These are phyloP conservation scores for Lentinula sp. DNA, from an alignment of 768 basidiomycete species.

Conservation along the genomic window DNA sequence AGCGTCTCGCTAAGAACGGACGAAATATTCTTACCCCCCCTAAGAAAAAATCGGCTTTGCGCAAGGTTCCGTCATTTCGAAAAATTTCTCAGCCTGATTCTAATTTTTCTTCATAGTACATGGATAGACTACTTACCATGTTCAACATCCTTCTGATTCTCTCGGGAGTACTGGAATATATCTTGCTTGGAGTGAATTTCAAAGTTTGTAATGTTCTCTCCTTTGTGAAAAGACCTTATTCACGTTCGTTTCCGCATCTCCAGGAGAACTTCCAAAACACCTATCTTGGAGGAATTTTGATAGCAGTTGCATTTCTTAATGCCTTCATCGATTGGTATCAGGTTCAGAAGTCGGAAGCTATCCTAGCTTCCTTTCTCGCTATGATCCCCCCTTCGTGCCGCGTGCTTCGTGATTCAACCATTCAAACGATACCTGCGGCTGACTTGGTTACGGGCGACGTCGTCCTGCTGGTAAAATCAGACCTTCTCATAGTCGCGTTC, in stretches of 20 bases:
- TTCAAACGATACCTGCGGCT: conserved; percentile 51
- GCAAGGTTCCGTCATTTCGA: conserved; percentile 39
- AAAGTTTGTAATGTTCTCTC: conserved; percentile 27
- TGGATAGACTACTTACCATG: conserved; percentile 54
- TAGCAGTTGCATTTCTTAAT: conserved; percentile 62
- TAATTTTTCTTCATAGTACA: conserved; percentile 35
- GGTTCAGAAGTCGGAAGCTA: conserved; percentile 69
- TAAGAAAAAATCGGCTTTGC: conserved; percentile 57
- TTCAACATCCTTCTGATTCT: conserved; percentile 66
- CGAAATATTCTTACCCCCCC: conserved; percentile 62
- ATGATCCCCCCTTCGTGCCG: conserved; percentile 70
- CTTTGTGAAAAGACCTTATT: conserved; percentile 4
- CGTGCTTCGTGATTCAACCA: conserved; percentile 52
- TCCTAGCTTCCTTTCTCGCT: conserved; percentile 65
- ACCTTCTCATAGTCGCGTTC: background rate
- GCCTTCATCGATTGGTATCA: conserved; percentile 69
- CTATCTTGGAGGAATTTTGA: conserved; percentile 66
- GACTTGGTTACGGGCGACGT: conserved; percentile 63
- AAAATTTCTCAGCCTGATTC: conserved; percentile 4
- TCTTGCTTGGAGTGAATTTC: conserved; percentile 57
- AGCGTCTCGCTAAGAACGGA: conserved; percentile 50
- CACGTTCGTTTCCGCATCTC: conserved; percentile 9
- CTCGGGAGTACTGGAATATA: conserved; percentile 61
- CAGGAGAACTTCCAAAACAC: conserved; percentile 59
- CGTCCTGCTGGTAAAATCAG: conserved; percentile 45